Percentiles rank a stretch among this genome's conserved stretches.
Evolutionary conservation across 805 yeast genomes (phyloP).

Genomic region (Cyberlindnera meyerae): DNA sequence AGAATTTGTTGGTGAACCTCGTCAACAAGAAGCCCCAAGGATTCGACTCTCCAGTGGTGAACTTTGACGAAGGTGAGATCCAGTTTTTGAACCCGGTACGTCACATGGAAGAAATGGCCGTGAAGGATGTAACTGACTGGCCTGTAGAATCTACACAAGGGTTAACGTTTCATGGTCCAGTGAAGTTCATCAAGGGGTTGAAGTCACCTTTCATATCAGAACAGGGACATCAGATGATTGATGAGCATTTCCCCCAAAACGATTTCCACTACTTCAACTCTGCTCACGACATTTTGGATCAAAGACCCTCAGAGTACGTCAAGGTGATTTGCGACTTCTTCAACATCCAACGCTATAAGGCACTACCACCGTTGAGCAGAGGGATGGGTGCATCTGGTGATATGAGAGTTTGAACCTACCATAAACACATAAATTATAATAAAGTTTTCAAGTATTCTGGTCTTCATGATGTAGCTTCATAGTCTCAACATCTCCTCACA

Average conservation of each 20-base stretch:
- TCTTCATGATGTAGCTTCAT: neutral
- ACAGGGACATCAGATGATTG: conserved; percentile 18
- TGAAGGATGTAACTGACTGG: conserved; percentile 31
- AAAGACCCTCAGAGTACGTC: conserved; percentile 33
- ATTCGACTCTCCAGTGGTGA: conserved; percentile 24
- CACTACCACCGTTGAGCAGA: conserved; percentile 15
- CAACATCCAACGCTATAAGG: conserved; percentile 18
- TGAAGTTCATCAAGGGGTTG: conserved; percentile 24
- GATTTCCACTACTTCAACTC: conserved; percentile 24
- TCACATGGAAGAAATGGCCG: conserved; percentile 26
- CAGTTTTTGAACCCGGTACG: conserved; percentile 32
- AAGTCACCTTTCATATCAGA: conserved; percentile 23
- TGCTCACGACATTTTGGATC: conserved; percentile 36
- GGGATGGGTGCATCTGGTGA: no score
- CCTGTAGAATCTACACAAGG: conserved; percentile 25
- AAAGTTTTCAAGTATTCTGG: no score
- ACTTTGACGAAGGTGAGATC: conserved; percentile 23
- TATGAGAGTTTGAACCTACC: conserved; percentile 3
- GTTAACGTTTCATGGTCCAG: conserved; percentile 18
- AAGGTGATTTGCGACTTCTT: conserved; percentile 26
- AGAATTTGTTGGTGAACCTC: conserved; percentile 37
- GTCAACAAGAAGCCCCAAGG: conserved; percentile 27
- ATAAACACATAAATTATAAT: no score
- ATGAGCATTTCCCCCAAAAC: conserved; percentile 26
- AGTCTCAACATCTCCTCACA: no score